Evolutionary conservation across 306 rosid genomes (phyloP), one percentile per base, ranked within the genome.

Genomic region (Vicia faba): DNA sequence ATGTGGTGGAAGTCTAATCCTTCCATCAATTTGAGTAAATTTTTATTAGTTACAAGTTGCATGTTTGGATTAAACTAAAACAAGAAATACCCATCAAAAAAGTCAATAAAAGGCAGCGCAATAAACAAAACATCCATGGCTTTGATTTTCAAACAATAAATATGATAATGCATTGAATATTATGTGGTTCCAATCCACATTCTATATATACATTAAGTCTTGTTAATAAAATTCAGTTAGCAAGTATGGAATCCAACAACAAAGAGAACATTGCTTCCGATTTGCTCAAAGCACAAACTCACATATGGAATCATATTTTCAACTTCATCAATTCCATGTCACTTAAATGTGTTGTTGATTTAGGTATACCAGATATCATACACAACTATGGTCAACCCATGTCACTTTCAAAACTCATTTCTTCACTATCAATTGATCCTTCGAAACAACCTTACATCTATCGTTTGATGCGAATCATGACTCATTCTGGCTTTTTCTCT

Each of bases 391-490:
- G 38, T 2, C 25, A 54, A 54, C 61, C 61, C 2, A 54, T 54
- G 38, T 8, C 61, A 54, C 61, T 54, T 18, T 54, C 61, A 12
- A 25, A 54, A 12, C 61, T 54, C 36, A 54, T 54, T 54, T 54
- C 61, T 54, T 54, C 61, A 54, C 38, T 54, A 5, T 1, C 61
- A 54, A 54, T 54, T 5, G 36, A 23, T 3, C 60, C 60, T 23
- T 11, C 61, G 3, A 54, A 54, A 13, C 5, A 12, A 2, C 3
- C 8, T 0, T 1, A 0, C 35, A 54, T 54, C 0, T 1, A 12
- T 54, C 61, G 61, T 10, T 54, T 54, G 61, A 54, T 54, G 61
- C 61, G 61, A 12, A 54, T 54, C 18, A 54, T 26, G 38, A 54
- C 61, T 54, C 61, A 54, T 13, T 54, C 18, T 5, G 38, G 61